Evolutionary conservation across 306 rosid genomes (phyloP), one percentile per base, ranked within the genome.

Genomic region (Erythrophleum fordii): DNA sequence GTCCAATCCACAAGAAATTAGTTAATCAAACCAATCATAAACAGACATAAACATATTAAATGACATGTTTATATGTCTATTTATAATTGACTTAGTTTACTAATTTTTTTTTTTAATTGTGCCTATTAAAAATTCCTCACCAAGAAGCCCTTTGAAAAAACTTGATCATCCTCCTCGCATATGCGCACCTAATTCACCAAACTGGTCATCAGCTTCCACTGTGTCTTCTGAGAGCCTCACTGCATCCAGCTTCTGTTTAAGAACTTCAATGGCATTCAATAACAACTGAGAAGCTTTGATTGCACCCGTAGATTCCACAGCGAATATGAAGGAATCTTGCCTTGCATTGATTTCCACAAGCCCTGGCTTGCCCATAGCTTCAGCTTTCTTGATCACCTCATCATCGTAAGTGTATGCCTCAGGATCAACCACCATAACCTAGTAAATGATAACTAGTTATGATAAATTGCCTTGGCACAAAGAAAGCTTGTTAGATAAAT

Each of bases 161-260:
- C 53, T 18, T 34, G 77, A 81, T 93, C 86, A 95, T 70, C 99
- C 98, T 72, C 99, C 99, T 75, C 98, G 88, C 97, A 95, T 81
- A 82, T 93, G 99, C 14, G 99, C 98, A 80, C 98, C 97, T 11
- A 95, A 85, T 86, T 95, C 99, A 14, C 99, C 99, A 82, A 95
- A 95, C 60, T 93, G 99, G 76, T 95, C 99, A 71, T 90, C 97
- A 1, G 98, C 97, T 82, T 93, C 98, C 13, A 92, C 97, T 0
- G 98, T 95, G 76, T 95, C 98, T 29, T 93, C 98, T 5, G 99
- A 93, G 20, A 91, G 90, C 83, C 98, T 94, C 51, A 95, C 97
- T 8, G 97, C 99, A 69, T 93, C 99, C 60, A 96, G 84, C 86
- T 96, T 96, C 77, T 89, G 97, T 86, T 92, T 96, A 77, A 96